A percentile compares a stretch with the other conserved stretches of the same genome.
Evolutionary conservation across 345 rosid genomes (phyloP).

Genomic region (Lagerstroemia speciosa): DNA sequence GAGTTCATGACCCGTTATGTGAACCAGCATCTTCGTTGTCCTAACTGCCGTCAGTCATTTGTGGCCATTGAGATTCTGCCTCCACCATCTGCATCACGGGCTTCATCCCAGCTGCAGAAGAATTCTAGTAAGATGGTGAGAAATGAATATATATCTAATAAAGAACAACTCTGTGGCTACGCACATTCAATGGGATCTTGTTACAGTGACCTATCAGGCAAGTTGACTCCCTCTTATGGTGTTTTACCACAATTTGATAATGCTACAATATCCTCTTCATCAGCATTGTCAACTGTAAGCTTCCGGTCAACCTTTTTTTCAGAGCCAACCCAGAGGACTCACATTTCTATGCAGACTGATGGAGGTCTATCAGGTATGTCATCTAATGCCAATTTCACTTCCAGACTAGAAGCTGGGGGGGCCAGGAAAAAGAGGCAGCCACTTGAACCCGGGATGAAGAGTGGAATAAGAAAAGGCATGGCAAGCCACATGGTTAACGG

Average conservation of each 20-base stretch:
- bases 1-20: slow-evolving; percentile 30
- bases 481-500: background rate
- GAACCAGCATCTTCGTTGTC: slow-evolving; percentile 27
- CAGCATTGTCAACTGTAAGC: slow-evolving; percentile 8
- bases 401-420: slow-evolving; percentile 10
- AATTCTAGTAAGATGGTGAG: slow-evolving; percentile 10
- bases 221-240: slow-evolving; percentile 8
- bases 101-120: slow-evolving; percentile 8
- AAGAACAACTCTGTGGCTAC: slow-evolving; percentile 3
- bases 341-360: slow-evolving; percentile 13
- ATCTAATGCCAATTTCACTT: slow-evolving; percentile 8
- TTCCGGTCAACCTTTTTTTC: slow-evolving; percentile 2
- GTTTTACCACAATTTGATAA: slow-evolving; percentile 13
- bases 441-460: slow-evolving; percentile 10
- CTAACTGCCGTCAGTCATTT: slow-evolving; percentile 30
- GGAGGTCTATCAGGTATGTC: background rate
- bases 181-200: slow-evolving; percentile 9
- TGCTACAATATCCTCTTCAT: slow-evolving; percentile 5
- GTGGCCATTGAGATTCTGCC: slow-evolving; percentile 28
- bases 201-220: slow-evolving; percentile 1
- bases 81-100: slow-evolving; percentile 15
- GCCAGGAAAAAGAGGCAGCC: slow-evolving; percentile 23
- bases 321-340: slow-evolving; percentile 11
- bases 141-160: slow-evolving; percentile 8
- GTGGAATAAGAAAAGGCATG: slow-evolving; percentile 5